These are phyloP conservation scores for Botrytis porri DNA, from an alignment of 2,329 filamentous ascomycete genomes.

Conservation along the genomic window DNA sequence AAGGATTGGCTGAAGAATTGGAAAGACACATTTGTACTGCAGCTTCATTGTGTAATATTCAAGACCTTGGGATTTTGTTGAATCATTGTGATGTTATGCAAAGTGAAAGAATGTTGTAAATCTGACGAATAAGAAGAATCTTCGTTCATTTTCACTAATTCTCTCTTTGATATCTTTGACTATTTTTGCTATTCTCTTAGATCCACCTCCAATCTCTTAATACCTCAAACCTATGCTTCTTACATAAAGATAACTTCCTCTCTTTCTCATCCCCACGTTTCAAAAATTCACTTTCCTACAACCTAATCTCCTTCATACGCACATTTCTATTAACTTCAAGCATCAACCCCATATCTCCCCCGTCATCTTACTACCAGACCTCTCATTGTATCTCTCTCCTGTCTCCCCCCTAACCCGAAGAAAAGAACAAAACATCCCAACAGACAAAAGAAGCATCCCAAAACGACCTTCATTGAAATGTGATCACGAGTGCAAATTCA, in stretches of 20 bases:
- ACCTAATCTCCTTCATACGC: neutral
- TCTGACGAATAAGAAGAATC: neutral
- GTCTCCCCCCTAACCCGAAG: too few relatives aligned
- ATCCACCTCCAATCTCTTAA: neutral
- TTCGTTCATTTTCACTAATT: neutral
- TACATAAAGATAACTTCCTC: neutral
- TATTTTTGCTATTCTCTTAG: neutral
- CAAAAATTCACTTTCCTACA: neutral
- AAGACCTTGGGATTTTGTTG: too few relatives aligned
- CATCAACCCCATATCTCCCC: neutral
- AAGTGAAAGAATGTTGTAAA: neutral
- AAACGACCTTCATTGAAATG: neutral
- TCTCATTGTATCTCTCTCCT: neutral
- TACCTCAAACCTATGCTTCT: neutral
- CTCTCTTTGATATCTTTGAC: neutral
- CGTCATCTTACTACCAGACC: neutral
- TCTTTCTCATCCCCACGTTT: neutral
- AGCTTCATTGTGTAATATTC: neutral
- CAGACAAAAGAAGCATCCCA: neutral
- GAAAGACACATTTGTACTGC: neutral
- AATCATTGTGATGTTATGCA: neutral
- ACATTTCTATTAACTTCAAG: neutral
- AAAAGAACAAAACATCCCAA: neutral
- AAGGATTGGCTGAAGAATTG: neutral
- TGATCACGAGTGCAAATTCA: neutral